These are phyloP conservation scores for Pseudogymnoascus pannorum DNA, from an alignment of 2,329 filamentous ascomycete species.

Conservation along the genomic window DNA sequence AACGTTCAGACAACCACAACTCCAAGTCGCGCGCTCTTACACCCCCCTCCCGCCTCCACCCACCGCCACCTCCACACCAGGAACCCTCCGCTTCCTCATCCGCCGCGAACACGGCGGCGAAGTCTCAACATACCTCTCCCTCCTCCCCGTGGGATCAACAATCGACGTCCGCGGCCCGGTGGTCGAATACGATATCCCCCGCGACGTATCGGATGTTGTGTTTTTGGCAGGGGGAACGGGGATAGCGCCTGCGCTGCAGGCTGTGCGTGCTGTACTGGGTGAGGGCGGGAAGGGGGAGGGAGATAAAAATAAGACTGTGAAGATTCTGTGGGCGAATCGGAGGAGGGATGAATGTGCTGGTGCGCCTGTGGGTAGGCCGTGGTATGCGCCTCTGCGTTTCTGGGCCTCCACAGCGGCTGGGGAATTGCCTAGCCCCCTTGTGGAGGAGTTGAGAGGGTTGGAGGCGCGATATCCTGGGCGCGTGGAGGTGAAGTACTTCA, in stretches of 20 bases:
- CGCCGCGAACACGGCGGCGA: slow-evolving; percentile 74
- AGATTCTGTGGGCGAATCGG: slow-evolving; percentile 78
- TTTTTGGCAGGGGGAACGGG: slow-evolving; percentile 92
- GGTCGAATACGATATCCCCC: slow-evolving; percentile 55
- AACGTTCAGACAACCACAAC: slow-evolving; percentile 79
- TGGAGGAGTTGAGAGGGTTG: slow-evolving; percentile 55
- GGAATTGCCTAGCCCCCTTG: slow-evolving; percentile 49
- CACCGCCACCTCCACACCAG: slow-evolving; percentile 25
- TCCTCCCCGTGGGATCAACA: slow-evolving; percentile 51
- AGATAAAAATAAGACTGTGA: slow-evolving; percentile 38
- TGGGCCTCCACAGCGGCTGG: too few species aligned
- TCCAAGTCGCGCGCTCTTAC: too few species aligned
- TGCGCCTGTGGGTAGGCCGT: slow-evolving; percentile 9
- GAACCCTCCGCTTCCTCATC: slow-evolving; percentile 64
- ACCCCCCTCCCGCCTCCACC: slow-evolving; percentile 25
- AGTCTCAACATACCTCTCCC: slow-evolving; percentile 73
- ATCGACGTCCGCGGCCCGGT: slow-evolving; percentile 76
- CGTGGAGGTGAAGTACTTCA: slow-evolving; percentile 64
- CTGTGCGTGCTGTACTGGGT: slow-evolving; percentile 55
- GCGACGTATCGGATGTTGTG: slow-evolving; percentile 50
- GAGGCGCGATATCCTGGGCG: slow-evolving; percentile 48
- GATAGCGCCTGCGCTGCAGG: slow-evolving; percentile 82
- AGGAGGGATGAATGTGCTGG: slow-evolving; percentile 56
- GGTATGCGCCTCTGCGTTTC: too few species aligned
- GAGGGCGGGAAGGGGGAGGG: slow-evolving; percentile 24